Base-by-base conservation (phyloP, 495 filamentous ascomycete species). In the Podospora pseudopauciseta region DNA sequence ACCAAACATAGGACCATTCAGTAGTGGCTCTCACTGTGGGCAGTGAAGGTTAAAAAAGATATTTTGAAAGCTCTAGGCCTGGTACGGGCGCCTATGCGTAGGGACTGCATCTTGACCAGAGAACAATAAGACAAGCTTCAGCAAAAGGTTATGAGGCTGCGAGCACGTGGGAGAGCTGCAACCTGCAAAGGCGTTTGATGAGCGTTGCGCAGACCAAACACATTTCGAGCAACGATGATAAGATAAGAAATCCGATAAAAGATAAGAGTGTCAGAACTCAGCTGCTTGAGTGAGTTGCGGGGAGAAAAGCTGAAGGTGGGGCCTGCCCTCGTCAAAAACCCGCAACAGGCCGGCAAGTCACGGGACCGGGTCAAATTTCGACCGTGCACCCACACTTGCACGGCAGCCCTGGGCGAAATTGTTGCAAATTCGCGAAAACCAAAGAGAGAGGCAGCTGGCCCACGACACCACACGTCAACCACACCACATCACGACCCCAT, bases 331-430 rank as follows among this genome's bases (percentile, higher is more conserved):
- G 18, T 13, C 55, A 26, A 58, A 58, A 58, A 19, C 55, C n/a
- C 55, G 4, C n/a, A 49, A 49, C 63, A 64, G 67, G 7, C 20
- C 16, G 26, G 26, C 44, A 56, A 53, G 62, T 64, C 72, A 63
- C 61, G 61, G 72, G 74, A 65, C 55, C 72, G 74, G 72, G 68
- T 76, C 63, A 72, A 71, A 64, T 70, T 73, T 71, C 60, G 65
- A 63, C 74, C 74, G 74, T 69, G 65, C 59, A 60, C 67, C 70
- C 74, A 70, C 75, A 67, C 19, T 63, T 64, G 67, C 75, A 70
- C 71, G 49, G 65, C 64, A 70, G 67, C 69, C 68, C 69, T 68
- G 65, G 72, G 64, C 69, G 73, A 77, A 77, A 77, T 76, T 76
- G 39, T 49, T 49, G 74, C 71, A 72, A 68, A 74, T 70, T 70